A percentile compares a stretch with the other conserved stretches of the same genome.
Conservation (phyloP, 805 yeast genomes). For the Alloascoidea hylecoeti region DNA sequence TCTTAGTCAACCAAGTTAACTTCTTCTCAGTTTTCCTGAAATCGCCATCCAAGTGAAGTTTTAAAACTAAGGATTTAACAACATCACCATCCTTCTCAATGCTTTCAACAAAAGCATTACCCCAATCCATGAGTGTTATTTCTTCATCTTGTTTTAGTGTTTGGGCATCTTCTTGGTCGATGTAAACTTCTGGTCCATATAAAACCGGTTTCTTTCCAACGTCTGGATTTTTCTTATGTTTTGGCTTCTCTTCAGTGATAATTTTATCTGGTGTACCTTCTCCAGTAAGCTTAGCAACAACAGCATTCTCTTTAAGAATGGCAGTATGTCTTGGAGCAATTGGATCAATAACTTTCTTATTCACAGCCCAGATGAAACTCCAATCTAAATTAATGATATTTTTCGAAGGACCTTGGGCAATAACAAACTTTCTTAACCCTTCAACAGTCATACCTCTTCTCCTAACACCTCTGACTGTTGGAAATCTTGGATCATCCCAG, state of each 20-base stretch:
- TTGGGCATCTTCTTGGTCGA: slow-evolving; percentile 78
- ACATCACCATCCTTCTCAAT: slow-evolving; percentile 37
- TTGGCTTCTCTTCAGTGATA: slow-evolving; percentile 61
- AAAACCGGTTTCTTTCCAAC: slow-evolving; percentile 76
- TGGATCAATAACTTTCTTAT: slow-evolving; percentile 95
- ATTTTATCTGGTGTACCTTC: slow-evolving; percentile 53
- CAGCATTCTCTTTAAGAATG: slow-evolving; percentile 48
- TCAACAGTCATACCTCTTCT: slow-evolving; percentile 99
- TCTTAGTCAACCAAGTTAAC: slow-evolving; percentile 86
- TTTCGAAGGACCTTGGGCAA: slow-evolving; percentile 96
- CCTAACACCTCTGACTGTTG: slow-evolving; percentile 98
- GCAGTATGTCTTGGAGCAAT: slow-evolving; percentile 94
- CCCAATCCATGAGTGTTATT: slow-evolving; percentile 98
- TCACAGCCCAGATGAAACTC: slow-evolving; percentile 95
- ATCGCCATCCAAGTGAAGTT: slow-evolving; percentile 86
- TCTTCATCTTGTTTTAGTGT: slow-evolving; percentile 78
- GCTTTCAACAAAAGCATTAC: slow-evolving; percentile 72
- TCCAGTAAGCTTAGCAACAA: slow-evolving; percentile 43
- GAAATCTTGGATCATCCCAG: slow-evolving; percentile 99
- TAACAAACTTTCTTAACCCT: slow-evolving; percentile 86
- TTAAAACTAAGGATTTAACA: slow-evolving; percentile 57
- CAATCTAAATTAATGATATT: slow-evolving; percentile 95
- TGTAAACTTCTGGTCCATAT: slow-evolving; percentile 44
- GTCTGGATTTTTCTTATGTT: slow-evolving; percentile 90
- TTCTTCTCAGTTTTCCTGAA: slow-evolving; percentile 94